Conservation (phyloP, 2,329 filamentous ascomycete species). For the Colletotrichum sidae region DNA sequence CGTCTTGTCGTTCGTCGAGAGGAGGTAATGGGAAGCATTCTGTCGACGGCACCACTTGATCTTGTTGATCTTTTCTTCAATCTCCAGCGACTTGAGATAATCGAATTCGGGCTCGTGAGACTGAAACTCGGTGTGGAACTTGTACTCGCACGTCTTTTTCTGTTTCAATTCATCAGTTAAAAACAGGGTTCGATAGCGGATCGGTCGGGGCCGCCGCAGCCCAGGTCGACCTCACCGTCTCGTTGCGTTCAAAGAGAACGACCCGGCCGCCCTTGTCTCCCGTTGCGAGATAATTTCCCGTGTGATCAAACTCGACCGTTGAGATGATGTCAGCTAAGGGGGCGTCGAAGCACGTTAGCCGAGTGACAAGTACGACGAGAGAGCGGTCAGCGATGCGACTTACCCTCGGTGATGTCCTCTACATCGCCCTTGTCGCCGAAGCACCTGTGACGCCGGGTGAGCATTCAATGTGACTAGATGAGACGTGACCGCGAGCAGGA, state of each 20-base stretch:
- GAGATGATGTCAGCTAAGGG: slow-evolving; percentile 86
- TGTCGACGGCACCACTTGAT: slow-evolving; percentile 99
- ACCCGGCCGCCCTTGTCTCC: slow-evolving; percentile 90
- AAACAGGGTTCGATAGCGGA: slow-evolving; percentile 2
- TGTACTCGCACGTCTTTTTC: slow-evolving; percentile 99
- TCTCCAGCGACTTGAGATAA: slow-evolving; percentile 98
- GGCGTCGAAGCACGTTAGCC: slow-evolving; percentile 42
- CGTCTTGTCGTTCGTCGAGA: slow-evolving; percentile 99
- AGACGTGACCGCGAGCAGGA: not conserved
- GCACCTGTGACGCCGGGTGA: slow-evolving; percentile 72
- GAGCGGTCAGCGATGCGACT: slow-evolving; percentile 38
- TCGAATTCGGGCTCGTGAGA: slow-evolving; percentile 99
- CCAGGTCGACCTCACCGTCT: slow-evolving; percentile 77
- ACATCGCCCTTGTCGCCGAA: slow-evolving; percentile 99
- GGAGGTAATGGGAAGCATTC: slow-evolving; percentile 97
- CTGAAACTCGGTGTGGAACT: slow-evolving; percentile 99
- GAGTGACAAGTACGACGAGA: slow-evolving; percentile 15
- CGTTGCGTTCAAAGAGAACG: slow-evolving; percentile 91
- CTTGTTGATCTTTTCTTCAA: slow-evolving; percentile 99
- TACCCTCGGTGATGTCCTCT: slow-evolving; percentile 98
- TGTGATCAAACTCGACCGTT: slow-evolving; percentile 91
- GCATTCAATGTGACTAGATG: slow-evolving; percentile 36
- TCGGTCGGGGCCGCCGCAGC: not conserved
- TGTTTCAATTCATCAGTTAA: slow-evolving; percentile 56
- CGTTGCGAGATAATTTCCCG: slow-evolving; percentile 89